These are phyloP conservation scores for Claviceps fusiformis DNA, from an alignment of 2,329 filamentous ascomycete species.

Conservation along the genomic window DNA sequence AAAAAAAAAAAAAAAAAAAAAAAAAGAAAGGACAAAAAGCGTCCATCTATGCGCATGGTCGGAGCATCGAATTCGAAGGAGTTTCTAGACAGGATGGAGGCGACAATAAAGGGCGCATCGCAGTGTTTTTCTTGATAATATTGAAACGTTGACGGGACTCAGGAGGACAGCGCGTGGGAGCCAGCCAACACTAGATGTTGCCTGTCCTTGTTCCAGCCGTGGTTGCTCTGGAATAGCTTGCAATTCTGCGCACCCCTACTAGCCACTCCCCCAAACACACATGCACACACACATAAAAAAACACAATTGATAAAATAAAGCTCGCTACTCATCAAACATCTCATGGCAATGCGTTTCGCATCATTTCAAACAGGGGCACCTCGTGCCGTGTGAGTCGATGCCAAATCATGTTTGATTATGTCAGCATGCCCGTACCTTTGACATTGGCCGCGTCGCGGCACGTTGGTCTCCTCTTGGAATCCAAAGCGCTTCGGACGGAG, in stretches of 20 bases:
- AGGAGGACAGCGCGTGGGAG: neutral
- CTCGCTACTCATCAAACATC: neutral
- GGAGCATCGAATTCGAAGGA: neutral
- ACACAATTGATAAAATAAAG: no score
- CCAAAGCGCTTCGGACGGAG: neutral
- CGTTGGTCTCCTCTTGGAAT: neutral
- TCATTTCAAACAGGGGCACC: neutral
- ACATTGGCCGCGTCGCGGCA: constrained; percentile 2
- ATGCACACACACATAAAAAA: no score
- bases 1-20: neutral
- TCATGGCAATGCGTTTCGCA: neutral
- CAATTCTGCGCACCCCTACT: neutral
- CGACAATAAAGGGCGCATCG: neutral
- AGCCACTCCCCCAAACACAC: neutral
- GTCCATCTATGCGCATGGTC: neutral
- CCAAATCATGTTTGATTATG: constrained; percentile 1
- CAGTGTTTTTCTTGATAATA: neutral
- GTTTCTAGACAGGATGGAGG: neutral
- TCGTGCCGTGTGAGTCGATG: neutral
- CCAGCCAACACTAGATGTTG: neutral
- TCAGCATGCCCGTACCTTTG: constrained; percentile 1
- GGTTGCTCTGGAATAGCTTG: neutral
- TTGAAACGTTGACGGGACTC: neutral
- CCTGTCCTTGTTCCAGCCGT: neutral
- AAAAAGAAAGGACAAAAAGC: neutral